These are phyloP conservation scores for Exophiala sideris DNA, from an alignment of 2,329 filamentous ascomycete genomes.

Conservation along the genomic window DNA sequence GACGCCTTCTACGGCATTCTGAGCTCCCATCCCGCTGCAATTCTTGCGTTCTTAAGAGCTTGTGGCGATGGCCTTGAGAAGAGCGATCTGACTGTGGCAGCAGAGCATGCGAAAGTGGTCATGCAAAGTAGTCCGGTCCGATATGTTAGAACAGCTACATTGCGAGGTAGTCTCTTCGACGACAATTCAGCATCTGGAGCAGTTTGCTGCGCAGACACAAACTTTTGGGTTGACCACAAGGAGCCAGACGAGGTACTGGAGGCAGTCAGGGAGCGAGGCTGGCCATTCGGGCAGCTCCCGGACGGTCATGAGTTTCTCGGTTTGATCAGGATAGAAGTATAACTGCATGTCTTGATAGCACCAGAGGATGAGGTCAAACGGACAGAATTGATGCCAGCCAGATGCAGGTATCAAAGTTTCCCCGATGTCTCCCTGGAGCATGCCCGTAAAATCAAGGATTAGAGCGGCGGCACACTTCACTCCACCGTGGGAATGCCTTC, in stretches of 20 bases:
- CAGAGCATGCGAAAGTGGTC: not conserved
- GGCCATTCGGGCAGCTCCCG: conserved; percentile 7
- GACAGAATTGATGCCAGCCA: too few species aligned
- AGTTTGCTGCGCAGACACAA: conserved; percentile 8
- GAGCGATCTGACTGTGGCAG: not conserved
- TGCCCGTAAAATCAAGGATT: too few species aligned
- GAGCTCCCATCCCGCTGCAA: conserved; percentile 6
- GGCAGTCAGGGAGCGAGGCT: not conserved
- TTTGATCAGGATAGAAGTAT: not conserved
- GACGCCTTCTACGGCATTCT: not conserved
- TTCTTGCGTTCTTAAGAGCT: conserved; percentile 3
- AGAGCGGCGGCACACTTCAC: too few species aligned
- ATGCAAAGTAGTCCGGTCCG: conserved; percentile 4
- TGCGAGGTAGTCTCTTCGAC: conserved; percentile 1
- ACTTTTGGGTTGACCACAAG: conserved; percentile 5
- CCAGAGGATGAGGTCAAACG: too few species aligned
- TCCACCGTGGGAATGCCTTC: too few species aligned
- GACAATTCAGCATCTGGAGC: not conserved
- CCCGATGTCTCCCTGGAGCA: too few species aligned
- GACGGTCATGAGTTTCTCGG: conserved; percentile 4
- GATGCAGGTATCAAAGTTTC: too few species aligned
- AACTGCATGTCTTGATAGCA: too few species aligned
- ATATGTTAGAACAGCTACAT: conserved; percentile 2
- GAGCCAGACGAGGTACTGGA: not conserved
- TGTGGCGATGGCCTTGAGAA: conserved; percentile 1